These are phyloP conservation scores for Eutrema heterophyllum DNA, from an alignment of 345 rosid genomes.

Conservation along the genomic window DNA sequence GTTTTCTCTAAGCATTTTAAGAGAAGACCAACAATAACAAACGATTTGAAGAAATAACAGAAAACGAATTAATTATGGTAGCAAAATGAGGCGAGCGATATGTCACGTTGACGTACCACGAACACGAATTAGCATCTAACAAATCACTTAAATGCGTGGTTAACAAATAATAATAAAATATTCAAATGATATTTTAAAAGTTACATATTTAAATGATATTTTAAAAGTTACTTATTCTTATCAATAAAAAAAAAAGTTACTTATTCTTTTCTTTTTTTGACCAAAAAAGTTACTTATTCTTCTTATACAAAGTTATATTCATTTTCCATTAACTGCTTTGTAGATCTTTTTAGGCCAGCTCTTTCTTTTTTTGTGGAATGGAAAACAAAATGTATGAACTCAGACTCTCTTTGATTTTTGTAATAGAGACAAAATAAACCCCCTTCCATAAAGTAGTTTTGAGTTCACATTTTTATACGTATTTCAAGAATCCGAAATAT, in stretches of 20 bases:
- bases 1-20: neutral
- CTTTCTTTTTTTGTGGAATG: neutral
- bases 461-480: neutral
- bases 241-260: neutral
- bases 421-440: neutral
- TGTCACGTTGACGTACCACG: slow-evolving; percentile 4
- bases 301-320: neutral
- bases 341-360: slow-evolving; percentile 1
- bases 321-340: neutral
- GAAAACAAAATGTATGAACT: slow-evolving; percentile 9
- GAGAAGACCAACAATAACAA: neutral
- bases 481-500: neutral
- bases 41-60: neutral
- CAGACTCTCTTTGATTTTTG: neutral
- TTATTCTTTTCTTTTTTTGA: no score
- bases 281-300: neutral
- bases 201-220: no score
- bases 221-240: no score
- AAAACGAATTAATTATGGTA: neutral
- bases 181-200: neutral
- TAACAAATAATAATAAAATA: neutral
- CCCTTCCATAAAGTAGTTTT: neutral
- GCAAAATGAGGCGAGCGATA: neutral
- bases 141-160: neutral
- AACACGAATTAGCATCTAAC: neutral